A percentile compares a stretch with the other conserved stretches of the same genome.
These are phyloP conservation scores for Haematococcus lacustris DNA, from an alignment of 139 green algal genomes.

Conservation along the genomic window DNA sequence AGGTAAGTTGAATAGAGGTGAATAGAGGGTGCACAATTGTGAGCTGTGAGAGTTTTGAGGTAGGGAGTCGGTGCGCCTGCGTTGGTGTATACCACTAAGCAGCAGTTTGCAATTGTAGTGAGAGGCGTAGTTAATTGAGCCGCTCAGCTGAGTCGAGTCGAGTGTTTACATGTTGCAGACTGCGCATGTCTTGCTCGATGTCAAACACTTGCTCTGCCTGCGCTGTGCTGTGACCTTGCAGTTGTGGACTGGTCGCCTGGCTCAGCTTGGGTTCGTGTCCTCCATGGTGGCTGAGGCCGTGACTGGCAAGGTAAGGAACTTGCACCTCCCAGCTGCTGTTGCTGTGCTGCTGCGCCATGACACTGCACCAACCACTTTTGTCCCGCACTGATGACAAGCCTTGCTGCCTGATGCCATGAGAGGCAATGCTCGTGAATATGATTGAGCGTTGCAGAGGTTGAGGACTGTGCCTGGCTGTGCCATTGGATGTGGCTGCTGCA, in stretches of 20 bases:
- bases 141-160: background rate
- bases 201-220: background rate
- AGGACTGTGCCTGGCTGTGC: background rate
- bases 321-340: background rate
- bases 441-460: background rate
- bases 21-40: background rate
- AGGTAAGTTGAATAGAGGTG: constrained; percentile 23
- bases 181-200: too few species aligned
- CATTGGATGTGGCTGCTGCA: background rate
- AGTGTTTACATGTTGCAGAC: background rate
- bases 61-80: background rate
- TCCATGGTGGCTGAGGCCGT: constrained; percentile 46
- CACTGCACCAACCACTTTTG: background rate
- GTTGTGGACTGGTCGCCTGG: constrained; percentile 33
- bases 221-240: background rate
- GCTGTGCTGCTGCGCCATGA: background rate
- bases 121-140: background rate
- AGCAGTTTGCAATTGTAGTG: background rate
- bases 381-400: background rate
- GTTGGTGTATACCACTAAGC: background rate
- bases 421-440: background rate
- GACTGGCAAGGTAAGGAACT: constrained; percentile 13
- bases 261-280: constrained; percentile 59
- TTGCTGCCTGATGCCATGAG: background rate
- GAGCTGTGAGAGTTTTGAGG: background rate